Evolutionary conservation across 352 stramenopile species (phyloP).

Genomic region (Saprolegnia diclina): DNA sequence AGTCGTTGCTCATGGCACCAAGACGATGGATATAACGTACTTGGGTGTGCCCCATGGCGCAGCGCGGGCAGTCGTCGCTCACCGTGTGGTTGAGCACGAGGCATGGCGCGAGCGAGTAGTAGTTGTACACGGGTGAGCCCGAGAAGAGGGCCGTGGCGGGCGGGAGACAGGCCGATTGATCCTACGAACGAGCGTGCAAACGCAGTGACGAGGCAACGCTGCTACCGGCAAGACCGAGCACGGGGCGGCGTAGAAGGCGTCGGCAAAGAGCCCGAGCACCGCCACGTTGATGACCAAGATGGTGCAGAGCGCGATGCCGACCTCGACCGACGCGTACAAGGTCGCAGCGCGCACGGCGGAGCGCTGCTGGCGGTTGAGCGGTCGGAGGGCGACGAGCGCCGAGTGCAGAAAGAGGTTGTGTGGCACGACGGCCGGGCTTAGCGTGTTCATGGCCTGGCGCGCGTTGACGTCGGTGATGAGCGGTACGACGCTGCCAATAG

Average conservation of each 20-base stretch:
- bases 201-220: slow-evolving; percentile 47
- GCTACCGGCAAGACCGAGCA: slow-evolving; percentile 45
- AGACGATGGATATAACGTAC: too few species aligned
- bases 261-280: slow-evolving; percentile 85
- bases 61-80: slow-evolving; percentile 7
- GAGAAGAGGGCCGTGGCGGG: slow-evolving; percentile 44
- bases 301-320: slow-evolving; percentile 72
- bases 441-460: slow-evolving; percentile 63
- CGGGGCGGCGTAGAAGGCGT: slow-evolving; percentile 71
- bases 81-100: slow-evolving; percentile 40
- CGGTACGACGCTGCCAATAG: slow-evolving; percentile 71
- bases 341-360: slow-evolving; percentile 48
- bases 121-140: slow-evolving; percentile 46
- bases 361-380: slow-evolving; percentile 30
- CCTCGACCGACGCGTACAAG: slow-evolving; percentile 85
- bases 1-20: neutral
- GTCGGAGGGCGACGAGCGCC: slow-evolving; percentile 37
- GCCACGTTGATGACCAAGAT: slow-evolving; percentile 90
- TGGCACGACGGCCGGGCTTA: slow-evolving; percentile 84
- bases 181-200: neutral
- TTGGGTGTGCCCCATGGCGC: neutral
- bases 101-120: slow-evolving; percentile 39
- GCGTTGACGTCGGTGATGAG: slow-evolving; percentile 51
- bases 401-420: slow-evolving; percentile 84
- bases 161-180: slow-evolving; percentile 38